Evolutionary conservation across 2,329 filamentous ascomycete genomes (phyloP).

Genomic region (Colletotrichum sp.): DNA sequence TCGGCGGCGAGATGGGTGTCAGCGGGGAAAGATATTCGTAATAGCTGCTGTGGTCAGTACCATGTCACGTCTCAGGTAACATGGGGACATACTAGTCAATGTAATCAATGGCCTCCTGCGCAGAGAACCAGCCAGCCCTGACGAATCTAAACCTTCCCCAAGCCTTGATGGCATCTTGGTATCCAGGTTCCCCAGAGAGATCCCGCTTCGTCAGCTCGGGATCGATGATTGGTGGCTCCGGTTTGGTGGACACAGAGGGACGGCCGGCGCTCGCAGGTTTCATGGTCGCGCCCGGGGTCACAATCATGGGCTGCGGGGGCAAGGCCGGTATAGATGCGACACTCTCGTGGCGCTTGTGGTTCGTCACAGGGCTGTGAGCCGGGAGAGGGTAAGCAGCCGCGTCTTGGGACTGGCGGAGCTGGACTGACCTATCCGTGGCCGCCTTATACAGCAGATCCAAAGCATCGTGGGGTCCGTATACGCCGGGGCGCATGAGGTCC

Average conservation of each 20-base stretch:
- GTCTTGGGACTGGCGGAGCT: conserved; percentile 16
- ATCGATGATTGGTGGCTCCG: conserved; percentile 49
- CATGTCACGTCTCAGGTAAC: background rate
- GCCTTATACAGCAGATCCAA: conserved; percentile 91
- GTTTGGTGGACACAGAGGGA: conserved; percentile 16
- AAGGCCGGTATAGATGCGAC: conserved; percentile 27
- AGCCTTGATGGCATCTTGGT: conserved; percentile 77
- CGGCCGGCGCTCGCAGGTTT: background rate
- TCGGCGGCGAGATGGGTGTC: conserved; percentile 91
- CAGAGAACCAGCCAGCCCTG: conserved; percentile 95
- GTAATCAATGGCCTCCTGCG: conserved; percentile 90
- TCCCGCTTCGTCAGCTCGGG: conserved; percentile 49
- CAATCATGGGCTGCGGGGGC: conserved; percentile 14
- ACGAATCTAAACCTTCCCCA: conserved; percentile 95
- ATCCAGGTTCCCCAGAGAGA: conserved; percentile 56
- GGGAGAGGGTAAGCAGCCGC: conserved; percentile 15
- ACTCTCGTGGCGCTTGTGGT: conserved; percentile 35
- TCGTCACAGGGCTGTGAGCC: conserved; percentile 13
- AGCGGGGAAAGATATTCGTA: conserved; percentile 90
- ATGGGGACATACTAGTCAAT: conserved; percentile 76
- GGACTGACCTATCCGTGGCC: conserved; percentile 65
- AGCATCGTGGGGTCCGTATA: conserved; percentile 92
- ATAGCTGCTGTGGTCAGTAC: conserved; percentile 61
- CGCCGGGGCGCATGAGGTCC: conserved; percentile 70
- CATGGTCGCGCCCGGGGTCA: conserved; percentile 20